A percentile compares a stretch with the other conserved stretches of the same genome.
Conservation (phyloP, 2,329 filamentous ascomycete species). For the Leptosphaerulina australis region DNA sequence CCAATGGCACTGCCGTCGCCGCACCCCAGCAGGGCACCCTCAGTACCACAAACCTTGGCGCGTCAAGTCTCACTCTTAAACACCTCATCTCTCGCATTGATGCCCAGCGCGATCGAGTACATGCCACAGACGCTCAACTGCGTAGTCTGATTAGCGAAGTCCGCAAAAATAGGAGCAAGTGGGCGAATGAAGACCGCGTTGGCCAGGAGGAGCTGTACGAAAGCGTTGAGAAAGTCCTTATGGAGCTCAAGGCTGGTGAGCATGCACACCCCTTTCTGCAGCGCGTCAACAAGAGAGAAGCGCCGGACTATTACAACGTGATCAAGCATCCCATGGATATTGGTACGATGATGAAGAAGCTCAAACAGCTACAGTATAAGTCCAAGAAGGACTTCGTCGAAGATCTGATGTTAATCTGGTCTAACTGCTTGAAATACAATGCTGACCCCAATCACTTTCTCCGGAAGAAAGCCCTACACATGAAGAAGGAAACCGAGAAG, state of each 20-base stretch:
- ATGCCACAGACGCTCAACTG: conserved; percentile 90
- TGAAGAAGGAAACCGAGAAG: conserved; percentile 98
- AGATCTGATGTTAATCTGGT: conserved; percentile 94
- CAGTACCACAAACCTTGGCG: conserved; percentile 91
- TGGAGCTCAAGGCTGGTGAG: conserved; percentile 95
- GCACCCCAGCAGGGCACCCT: conserved; percentile 81
- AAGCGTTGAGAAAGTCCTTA: conserved; percentile 93
- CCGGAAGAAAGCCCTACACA: conserved; percentile 90
- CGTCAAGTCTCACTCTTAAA: conserved; percentile 93
- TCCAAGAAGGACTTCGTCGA: conserved; percentile 90
- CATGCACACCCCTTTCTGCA: conserved; percentile 96
- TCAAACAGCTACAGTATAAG: conserved; percentile 68
- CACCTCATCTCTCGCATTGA: conserved; percentile 97
- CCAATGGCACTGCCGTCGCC: conserved; percentile 56
- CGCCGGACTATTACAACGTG: conserved; percentile 90
- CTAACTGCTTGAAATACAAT: conserved; percentile 96
- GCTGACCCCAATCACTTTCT: conserved; percentile 85
- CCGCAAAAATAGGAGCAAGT: conserved; percentile 96
- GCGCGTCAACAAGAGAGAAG: conserved; percentile 94
- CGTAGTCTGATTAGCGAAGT: conserved; percentile 95
- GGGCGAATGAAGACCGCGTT: conserved; percentile 96
- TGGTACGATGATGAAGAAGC: conserved; percentile 97
- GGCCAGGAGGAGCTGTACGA: conserved; percentile 98
- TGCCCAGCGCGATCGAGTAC: conserved; percentile 85
- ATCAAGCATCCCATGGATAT: conserved; percentile 99